phyloP scores from a whole-genome alignment of 345 rosid species.

The Eucalyptus decipiens region DNA sequence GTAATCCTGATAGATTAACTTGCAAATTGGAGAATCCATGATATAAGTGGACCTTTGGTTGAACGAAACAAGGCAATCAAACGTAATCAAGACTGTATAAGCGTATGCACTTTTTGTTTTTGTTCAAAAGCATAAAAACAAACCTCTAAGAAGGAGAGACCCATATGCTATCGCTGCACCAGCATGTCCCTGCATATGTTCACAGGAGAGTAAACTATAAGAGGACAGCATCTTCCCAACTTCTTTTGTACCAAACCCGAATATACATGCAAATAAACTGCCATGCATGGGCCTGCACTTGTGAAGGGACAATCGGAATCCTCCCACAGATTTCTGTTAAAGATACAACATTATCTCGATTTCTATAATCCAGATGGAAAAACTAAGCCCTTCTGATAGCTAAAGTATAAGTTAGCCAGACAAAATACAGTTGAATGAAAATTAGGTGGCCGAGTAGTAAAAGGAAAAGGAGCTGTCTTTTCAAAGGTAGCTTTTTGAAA shows the following conservation, averaged over 20 bases:
- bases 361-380: background rate
- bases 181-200: constrained; percentile 60
- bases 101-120: background rate
- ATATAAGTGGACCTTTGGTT: background rate
- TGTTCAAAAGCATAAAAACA: background rate
- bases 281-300: background rate
- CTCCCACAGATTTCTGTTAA: background rate
- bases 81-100: background rate
- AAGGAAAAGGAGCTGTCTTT: background rate
- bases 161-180: constrained; percentile 96
- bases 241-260: background rate
- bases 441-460: background rate
- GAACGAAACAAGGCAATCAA: background rate
- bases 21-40: background rate
- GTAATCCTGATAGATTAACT: background rate
- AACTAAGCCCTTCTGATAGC: background rate
- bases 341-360: background rate
- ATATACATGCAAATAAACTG: background rate
- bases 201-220: background rate
- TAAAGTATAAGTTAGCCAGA: background rate
- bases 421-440: background rate
- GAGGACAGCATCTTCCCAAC: background rate
- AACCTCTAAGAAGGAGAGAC: constrained; percentile 88
- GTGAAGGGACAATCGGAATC: background rate
- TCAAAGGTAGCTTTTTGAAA: background rate